Evolutionary conservation across 345 rosid species (phyloP), one percentile per base, ranked within the genome.

Genomic region (Linum usitatissimum): DNA sequence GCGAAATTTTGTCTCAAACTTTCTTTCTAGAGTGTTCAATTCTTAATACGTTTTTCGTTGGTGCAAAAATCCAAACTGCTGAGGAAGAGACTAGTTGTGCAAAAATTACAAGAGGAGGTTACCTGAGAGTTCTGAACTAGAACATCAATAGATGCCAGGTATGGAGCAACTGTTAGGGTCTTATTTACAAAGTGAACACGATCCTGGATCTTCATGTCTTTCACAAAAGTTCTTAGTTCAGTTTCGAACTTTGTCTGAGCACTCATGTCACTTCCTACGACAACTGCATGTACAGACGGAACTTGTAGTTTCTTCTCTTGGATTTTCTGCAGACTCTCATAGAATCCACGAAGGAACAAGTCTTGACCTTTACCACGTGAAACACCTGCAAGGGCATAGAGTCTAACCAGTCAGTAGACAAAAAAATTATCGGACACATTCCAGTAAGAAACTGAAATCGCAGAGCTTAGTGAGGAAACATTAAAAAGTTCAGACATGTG

Each of bases 61-160:
- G 3, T 31, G 36, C 36, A 6, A 31, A 31, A 31, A 31, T 31
- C 36, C 36, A 3, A 31, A 31, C 36, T 31, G 3, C 3, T 31
- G 36, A 6, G 36, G 6, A 31, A 31, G 36, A 31, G 36, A 31
- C 36, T 31, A 31, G 49, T 6, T 42, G 49, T 8, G 14, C 3
- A 42, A 42, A 42, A 42, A 42, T 8, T 2, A 13, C 2, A 42
- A 9, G 49, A 14, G 49, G 15, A 12, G 18, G 4, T 9, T 55
- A 68, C 76, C 76, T 73, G 76, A 38, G 73, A 73, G 59, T 73
- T 73, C 63, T 73, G 76, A 61, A 73, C 76, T 48, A 73, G 73
- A 55, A 68, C 76, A 49, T 73, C 76, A 36, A 68, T 64, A n/a
- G 76, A 53, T 13, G 76, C 76, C 53, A 73, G 58, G 61, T 68